Conservation (phyloP, 768 basidiomycete genomes). For the Pulveroboletus sp. region DNA sequence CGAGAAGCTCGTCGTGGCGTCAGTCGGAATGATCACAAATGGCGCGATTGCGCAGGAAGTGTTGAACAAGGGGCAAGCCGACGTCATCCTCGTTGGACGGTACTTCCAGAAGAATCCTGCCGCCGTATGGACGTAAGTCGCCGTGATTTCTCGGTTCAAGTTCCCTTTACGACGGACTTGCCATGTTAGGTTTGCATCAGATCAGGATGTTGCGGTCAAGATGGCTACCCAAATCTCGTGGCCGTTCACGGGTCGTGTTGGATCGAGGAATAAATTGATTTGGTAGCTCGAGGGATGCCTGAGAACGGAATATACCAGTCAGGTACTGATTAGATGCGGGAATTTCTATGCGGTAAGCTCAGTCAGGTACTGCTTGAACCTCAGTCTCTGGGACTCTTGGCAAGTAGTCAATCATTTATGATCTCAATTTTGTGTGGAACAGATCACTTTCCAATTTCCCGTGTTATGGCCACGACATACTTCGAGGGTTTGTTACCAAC, state of each 20-base stretch:
- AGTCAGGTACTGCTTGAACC: too few species aligned
- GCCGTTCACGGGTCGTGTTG: slow-evolving; percentile 42
- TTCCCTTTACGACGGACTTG: background rate
- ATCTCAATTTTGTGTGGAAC: too few species aligned
- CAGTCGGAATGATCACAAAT: slow-evolving; percentile 30
- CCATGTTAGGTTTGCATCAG: slow-evolving; percentile 43
- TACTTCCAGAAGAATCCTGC: slow-evolving; percentile 62
- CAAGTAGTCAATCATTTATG: too few species aligned
- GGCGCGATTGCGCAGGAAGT: slow-evolving; percentile 42
- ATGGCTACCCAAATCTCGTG: slow-evolving; percentile 54
- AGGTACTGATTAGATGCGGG: too few species aligned
- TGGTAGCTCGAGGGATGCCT: slow-evolving; percentile 17
- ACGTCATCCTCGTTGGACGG: slow-evolving; percentile 47
- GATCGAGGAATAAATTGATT: background rate
- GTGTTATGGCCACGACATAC: too few species aligned
- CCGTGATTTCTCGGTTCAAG: background rate
- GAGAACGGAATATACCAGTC: background rate
- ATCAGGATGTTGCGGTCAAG: slow-evolving; percentile 46
- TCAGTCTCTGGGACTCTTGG: too few species aligned
- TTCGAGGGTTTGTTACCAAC: too few species aligned
- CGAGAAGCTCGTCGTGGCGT: slow-evolving; percentile 33
- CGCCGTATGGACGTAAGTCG: slow-evolving; percentile 35
- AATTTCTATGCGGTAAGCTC: too few species aligned
- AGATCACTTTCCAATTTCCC: too few species aligned
- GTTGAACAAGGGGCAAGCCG: slow-evolving; percentile 40